Base-by-base conservation (phyloP, 345 rosid species). In the Passiflora organensis region DNA sequence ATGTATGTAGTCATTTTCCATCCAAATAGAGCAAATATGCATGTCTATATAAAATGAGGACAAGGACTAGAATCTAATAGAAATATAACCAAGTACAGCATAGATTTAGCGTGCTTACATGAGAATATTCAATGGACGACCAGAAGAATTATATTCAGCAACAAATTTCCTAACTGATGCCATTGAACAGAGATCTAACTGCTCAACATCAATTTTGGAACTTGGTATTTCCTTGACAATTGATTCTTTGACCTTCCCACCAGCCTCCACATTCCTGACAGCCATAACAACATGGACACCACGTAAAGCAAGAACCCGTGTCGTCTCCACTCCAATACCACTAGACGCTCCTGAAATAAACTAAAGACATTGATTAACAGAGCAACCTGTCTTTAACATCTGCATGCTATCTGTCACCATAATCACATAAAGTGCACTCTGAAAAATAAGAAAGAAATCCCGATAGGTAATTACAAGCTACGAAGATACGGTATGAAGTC, bases 121-220 rank as follows among this genome's bases (percentile, higher is more conserved):
- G n/a, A 77, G 74, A 45, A 78, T 52, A 69, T 74, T 71, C 57
- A 78, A 56, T 5, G 74, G 76, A 44, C 67, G 79, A 41, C 63
- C 63, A 0, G 52, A 58, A 18, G 76, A 53, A 21, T 32, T 65
- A 58, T 48, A 74, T 5, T 68, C 66, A 0, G 72, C 57, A 0
- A 72, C 75, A 34, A 78, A 74, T 55, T 68, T 78, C 62, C 72
- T 42, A 2, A 74, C 72, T 0, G 79, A 68, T 41, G 55, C 70
- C 71, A 74, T 49, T n/a, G 74, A 74, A 64, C 70, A 71, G 37
- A 78, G 76, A 59, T 78, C 76, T 55, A 76, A 55, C 50, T 58
- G 63, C 70, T 72, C 72, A 19, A 65, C 69, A 48, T 76, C 74
- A 55, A 76, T 53, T 50, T 57, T 56, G 10, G 62, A 62, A 50